phyloP scores from a whole-genome alignment of 331 rosid genomes.

The Telfairia occidentalis region DNA sequence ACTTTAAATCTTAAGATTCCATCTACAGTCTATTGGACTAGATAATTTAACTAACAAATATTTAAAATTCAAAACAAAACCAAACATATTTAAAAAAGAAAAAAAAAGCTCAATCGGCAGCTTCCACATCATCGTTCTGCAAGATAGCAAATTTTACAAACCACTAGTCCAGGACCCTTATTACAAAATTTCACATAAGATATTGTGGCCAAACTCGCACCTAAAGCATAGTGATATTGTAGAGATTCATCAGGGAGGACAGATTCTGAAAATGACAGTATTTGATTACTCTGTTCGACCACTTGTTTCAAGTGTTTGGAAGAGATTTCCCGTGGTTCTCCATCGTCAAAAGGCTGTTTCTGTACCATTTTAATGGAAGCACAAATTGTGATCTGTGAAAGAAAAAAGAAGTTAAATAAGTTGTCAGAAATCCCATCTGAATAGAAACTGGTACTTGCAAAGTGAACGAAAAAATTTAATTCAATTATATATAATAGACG shows the following conservation, averaged over 20 bases:
- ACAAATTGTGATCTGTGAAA: conserved; percentile 8
- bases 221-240: conserved; percentile 29
- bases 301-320: conserved; percentile 52
- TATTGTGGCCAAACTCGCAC: conserved; percentile 29
- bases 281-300: conserved; percentile 31
- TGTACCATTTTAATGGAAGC: conserved; percentile 67
- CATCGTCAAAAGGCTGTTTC: conserved; percentile 60
- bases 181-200: neutral
- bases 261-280: conserved; percentile 55
- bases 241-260: conserved; percentile 34
- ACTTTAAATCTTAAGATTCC: neutral
- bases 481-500: neutral
- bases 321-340: conserved; percentile 41
- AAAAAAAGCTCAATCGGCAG: neutral
- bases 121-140: neutral
- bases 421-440: neutral
- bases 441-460: neutral
- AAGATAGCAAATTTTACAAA: neutral
- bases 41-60: neutral
- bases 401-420: neutral
- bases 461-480: neutral
- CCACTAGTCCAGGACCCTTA: neutral
- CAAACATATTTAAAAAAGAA: too few relatives aligned
- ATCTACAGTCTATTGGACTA: neutral
- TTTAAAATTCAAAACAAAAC: neutral